Evolutionary conservation across 768 basidiomycete genomes (phyloP).

Genomic region (Stropharia rugosoannulata): DNA sequence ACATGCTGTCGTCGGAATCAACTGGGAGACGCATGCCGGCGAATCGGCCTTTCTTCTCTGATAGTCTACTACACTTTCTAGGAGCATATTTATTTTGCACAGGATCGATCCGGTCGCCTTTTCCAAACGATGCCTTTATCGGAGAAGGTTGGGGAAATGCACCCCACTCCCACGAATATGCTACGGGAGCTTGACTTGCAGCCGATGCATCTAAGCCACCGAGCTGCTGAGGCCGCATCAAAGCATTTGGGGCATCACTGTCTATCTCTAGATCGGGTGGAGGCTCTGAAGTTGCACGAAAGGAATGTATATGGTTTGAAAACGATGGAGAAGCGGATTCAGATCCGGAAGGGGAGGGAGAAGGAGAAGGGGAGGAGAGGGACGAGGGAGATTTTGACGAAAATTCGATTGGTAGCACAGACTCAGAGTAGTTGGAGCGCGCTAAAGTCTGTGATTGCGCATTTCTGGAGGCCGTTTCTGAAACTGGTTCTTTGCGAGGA

Average conservation of each 20-base stretch:
- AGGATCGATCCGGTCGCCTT: constrained; percentile 38
- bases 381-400: constrained; percentile 9
- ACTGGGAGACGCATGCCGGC: constrained; percentile 16
- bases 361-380: constrained; percentile 7
- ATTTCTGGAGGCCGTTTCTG: constrained; percentile 3
- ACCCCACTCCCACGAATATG: constrained; percentile 96
- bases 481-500: constrained; percentile 20
- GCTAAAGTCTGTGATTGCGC: constrained; percentile 20
- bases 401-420: background rate
- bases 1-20: background rate
- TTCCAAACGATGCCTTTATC: constrained; percentile 50
- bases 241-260: constrained; percentile 5
- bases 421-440: constrained; percentile 14
- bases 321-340: constrained; percentile 5
- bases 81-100: constrained; percentile 17
- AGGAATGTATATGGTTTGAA: constrained; percentile 18
- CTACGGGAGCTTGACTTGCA: constrained; percentile 30
- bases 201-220: constrained; percentile 6
- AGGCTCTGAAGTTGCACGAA: constrained; percentile 63
- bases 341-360: constrained; percentile 19
- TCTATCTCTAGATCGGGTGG: constrained; percentile 45
- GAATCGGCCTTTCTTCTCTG: constrained; percentile 19
- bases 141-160: constrained; percentile 83
- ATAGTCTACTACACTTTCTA: constrained; percentile 27
- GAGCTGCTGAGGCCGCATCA: constrained; percentile 8